Evolutionary conservation across 2,329 filamentous ascomycete species (phyloP).

Genomic region (Salinomyces thailandicus): DNA sequence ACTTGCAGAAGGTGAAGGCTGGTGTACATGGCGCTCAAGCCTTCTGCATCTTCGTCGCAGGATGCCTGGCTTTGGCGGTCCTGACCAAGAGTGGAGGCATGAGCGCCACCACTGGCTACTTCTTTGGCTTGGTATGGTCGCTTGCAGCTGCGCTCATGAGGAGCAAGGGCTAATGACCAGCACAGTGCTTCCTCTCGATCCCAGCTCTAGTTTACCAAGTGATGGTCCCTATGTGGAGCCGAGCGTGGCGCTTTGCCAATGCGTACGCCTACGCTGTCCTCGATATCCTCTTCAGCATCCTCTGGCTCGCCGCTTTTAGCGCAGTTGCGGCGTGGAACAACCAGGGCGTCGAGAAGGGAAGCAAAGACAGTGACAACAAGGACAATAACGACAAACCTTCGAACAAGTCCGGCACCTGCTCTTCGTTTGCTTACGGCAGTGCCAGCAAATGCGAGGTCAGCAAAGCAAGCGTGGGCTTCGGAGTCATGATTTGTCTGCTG

Average conservation of each 20-base stretch:
- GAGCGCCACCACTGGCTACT: constrained; percentile 46
- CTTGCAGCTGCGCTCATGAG: neutral
- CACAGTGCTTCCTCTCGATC: constrained; percentile 49
- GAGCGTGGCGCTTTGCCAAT: constrained; percentile 48
- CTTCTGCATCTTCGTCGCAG: constrained; percentile 48
- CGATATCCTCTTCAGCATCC: constrained; percentile 43
- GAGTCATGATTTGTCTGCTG: constrained; percentile 47
- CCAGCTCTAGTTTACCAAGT: constrained; percentile 50
- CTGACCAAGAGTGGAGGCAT: constrained; percentile 44
- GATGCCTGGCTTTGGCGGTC: constrained; percentile 48
- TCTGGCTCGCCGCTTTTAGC: constrained; percentile 52
- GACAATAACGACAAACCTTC: constrained; percentile 7
- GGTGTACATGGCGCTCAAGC: constrained; percentile 44
- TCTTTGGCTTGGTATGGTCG: constrained; percentile 45
- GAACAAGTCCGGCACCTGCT: constrained; percentile 37
- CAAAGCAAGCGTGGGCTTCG: constrained; percentile 46
- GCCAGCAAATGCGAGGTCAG: constrained; percentile 47
- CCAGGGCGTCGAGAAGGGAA: constrained; percentile 43
- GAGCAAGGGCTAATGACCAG: neutral
- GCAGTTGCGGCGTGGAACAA: constrained; percentile 47
- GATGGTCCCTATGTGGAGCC: constrained; percentile 51
- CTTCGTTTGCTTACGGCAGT: constrained; percentile 45
- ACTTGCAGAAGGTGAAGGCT: constrained; percentile 47
- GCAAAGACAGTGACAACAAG: constrained; percentile 22
- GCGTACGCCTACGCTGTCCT: constrained; percentile 49